These are phyloP conservation scores for Tetrapyrgos nigripes DNA, from an alignment of 1,284 basidiomycete species.

Conservation along the genomic window DNA sequence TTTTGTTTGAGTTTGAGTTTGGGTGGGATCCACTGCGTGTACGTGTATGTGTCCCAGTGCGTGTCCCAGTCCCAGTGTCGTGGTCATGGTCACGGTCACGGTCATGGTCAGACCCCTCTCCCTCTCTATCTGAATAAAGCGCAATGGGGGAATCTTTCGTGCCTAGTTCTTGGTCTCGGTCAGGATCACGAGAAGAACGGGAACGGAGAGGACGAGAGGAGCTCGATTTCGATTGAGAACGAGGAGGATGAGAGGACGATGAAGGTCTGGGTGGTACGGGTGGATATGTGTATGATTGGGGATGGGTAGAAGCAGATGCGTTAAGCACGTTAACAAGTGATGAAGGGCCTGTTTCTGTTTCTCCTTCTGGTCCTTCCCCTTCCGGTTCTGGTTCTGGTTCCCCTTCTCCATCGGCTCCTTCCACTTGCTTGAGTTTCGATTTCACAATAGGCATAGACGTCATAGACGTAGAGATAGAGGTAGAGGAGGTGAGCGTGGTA, in stretches of 20 bases:
- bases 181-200: background rate
- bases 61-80: background rate
- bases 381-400: too few species aligned
- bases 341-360: background rate
- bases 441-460: too few species aligned
- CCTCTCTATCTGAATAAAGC: background rate
- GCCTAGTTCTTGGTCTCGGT: background rate
- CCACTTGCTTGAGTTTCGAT: too few species aligned
- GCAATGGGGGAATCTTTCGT: conserved; percentile 12
- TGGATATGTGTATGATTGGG: background rate
- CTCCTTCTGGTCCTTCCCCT: too few species aligned
- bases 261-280: background rate
- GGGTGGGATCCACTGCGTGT: background rate
- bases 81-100: too few species aligned
- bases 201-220: background rate
- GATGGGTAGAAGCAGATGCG: background rate
- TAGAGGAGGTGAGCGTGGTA: too few species aligned
- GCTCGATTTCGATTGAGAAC: background rate
- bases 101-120: background rate
- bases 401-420: too few species aligned
- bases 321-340: background rate
- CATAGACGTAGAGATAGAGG: too few species aligned
- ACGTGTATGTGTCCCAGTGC: too few species aligned
- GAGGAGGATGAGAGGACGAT: background rate
- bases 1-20: background rate